Percentiles rank a stretch among this genome's conserved stretches.
Conservation (phyloP, 345 rosid genomes). For the Hypericum perforatum region DNA sequence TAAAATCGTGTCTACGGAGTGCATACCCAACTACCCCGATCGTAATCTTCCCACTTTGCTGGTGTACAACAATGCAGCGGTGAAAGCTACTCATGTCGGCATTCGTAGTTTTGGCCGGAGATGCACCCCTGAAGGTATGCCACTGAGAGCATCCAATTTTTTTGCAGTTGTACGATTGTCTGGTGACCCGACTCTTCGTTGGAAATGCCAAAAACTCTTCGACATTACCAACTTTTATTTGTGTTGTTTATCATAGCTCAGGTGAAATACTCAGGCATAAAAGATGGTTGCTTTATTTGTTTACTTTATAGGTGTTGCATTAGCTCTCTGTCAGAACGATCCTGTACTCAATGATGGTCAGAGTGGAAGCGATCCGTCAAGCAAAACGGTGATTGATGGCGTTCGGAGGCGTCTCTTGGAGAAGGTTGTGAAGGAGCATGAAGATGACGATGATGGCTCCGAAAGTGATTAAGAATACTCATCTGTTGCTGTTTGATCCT, state of each 20-base stretch:
- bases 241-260: no score
- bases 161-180: neutral
- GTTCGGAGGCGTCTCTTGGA: constrained; percentile 71
- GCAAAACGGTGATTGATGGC: constrained; percentile 71
- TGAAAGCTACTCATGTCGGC: constrained; percentile 90
- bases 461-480: constrained; percentile 54
- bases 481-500: no score
- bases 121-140: constrained; percentile 82
- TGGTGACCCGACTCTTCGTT: no score
- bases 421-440: constrained; percentile 76
- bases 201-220: no score
- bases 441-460: constrained; percentile 61
- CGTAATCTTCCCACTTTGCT: constrained; percentile 76
- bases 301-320: constrained; percentile 62
- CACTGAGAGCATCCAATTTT: constrained; percentile 9
- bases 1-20: constrained; percentile 88
- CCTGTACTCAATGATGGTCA: constrained; percentile 88
- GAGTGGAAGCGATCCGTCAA: constrained; percentile 56
- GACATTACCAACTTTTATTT: no score
- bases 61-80: constrained; percentile 80
- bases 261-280: no score
- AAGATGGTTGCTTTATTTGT: neutral
- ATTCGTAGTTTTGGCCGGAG: constrained; percentile 67
- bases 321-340: constrained; percentile 86
- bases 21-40: constrained; percentile 92